These are phyloP conservation scores for Teunomyces funiuensis DNA, from an alignment of 805 yeast species.

Conservation along the genomic window DNA sequence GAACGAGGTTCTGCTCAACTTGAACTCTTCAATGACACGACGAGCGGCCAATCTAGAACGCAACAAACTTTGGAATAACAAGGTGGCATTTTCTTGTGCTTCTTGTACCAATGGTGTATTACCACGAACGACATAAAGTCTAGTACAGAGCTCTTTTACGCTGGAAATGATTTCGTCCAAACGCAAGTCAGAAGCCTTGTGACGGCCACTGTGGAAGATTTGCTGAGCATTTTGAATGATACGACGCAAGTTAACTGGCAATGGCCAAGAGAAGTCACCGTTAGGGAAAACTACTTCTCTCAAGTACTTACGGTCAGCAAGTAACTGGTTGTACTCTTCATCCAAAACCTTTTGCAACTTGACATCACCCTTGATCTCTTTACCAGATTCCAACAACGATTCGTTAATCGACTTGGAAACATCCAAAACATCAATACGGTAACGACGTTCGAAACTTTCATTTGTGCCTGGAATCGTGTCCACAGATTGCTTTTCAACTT, in stretches of 20 bases:
- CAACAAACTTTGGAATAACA: constrained; percentile 84
- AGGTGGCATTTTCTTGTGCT: constrained; percentile 90
- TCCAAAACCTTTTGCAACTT: constrained; percentile 79
- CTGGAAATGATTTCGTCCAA: constrained; percentile 75
- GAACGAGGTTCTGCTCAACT: constrained; percentile 80
- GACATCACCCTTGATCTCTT: constrained; percentile 87
- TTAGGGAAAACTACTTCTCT: constrained; percentile 80
- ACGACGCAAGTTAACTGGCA: constrained; percentile 96
- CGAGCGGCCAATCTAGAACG: constrained; percentile 91
- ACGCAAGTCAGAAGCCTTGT: constrained; percentile 86
- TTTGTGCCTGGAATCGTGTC: constrained; percentile 96
- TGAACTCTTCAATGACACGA: constrained; percentile 88
- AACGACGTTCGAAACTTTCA: constrained; percentile 75
- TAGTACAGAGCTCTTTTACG: constrained; percentile 66
- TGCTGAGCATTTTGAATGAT: constrained; percentile 96
- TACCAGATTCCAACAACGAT: constrained; percentile 79
- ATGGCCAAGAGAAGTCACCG: constrained; percentile 96
- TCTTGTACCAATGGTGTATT: constrained; percentile 67
- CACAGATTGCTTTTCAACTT: constrained; percentile 92
- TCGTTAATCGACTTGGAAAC: constrained; percentile 61
- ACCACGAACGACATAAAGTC: constrained; percentile 80
- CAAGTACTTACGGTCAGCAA: constrained; percentile 73
- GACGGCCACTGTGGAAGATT: constrained; percentile 89
- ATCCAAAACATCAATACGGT: constrained; percentile 83
- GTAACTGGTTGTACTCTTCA: constrained; percentile 77